These are phyloP conservation scores for Carpinus fangiana DNA, from an alignment of 306 rosid genomes.

Conservation along the genomic window DNA sequence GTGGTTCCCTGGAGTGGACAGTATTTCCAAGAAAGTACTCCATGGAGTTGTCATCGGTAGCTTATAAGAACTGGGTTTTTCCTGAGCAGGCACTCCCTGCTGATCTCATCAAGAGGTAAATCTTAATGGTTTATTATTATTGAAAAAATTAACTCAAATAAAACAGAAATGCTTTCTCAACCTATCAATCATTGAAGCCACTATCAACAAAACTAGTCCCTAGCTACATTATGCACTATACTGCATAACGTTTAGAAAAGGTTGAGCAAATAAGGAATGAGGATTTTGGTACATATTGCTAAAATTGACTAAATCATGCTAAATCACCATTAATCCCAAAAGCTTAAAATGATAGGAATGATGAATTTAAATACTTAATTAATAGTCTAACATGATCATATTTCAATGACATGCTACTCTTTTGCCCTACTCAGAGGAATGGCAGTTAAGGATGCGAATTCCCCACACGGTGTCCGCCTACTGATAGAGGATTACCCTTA, in stretches of 20 bases:
- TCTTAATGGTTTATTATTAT: neutral
- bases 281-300: no score
- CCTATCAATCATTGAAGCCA: neutral
- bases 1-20: slow-evolving; percentile 46
- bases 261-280: neutral
- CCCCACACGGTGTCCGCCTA: slow-evolving; percentile 56
- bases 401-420: neutral
- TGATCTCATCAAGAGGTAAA: slow-evolving; percentile 51
- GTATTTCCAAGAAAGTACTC: slow-evolving; percentile 46
- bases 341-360: no score
- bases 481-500: slow-evolving; percentile 75
- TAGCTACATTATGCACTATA: neutral
- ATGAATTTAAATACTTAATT: neutral
- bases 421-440: slow-evolving; percentile 54
- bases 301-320: neutral
- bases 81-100: slow-evolving; percentile 48
- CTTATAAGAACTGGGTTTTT: slow-evolving; percentile 53
- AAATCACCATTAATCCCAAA: no score
- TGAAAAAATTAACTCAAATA: neutral
- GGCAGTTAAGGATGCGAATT: slow-evolving; percentile 57
- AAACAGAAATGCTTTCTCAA: neutral
- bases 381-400: neutral
- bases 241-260: neutral
- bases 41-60: slow-evolving; percentile 46
- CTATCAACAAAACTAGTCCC: neutral